Evolutionary conservation across 108 stramenopile species (phyloP).

Genomic region (Nannochloropsis salina): DNA sequence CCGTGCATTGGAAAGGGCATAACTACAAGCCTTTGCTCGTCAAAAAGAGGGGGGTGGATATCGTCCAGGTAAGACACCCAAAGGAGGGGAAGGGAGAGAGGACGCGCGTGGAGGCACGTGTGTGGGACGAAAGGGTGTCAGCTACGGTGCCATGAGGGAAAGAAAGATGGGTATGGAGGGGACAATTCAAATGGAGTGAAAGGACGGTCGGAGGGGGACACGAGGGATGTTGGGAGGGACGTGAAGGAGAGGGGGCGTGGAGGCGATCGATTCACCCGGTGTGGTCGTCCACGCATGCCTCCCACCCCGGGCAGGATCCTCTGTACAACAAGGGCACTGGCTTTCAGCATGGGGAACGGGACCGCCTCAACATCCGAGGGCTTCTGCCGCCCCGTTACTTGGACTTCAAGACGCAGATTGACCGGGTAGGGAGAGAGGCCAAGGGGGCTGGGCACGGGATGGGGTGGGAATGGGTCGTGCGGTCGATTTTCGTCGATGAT

Average conservation of each 20-base stretch:
- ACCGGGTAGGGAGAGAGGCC: conserved; percentile 23
- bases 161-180: too few relatives aligned
- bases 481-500: too few relatives aligned
- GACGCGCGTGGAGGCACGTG: background rate
- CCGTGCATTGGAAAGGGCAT: conserved; percentile 13
- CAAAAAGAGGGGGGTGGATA: conserved; percentile 13
- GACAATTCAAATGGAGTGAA: too few relatives aligned
- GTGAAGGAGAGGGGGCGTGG: too few relatives aligned
- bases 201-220: too few relatives aligned
- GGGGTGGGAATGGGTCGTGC: too few relatives aligned
- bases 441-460: too few relatives aligned
- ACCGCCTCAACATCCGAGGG: conserved; percentile 27
- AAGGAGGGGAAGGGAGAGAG: background rate
- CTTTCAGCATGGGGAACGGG: background rate
- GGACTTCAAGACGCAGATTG: conserved; percentile 50
- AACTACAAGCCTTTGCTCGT: background rate
- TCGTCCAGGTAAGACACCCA: background rate
- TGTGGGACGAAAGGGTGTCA: too few relatives aligned
- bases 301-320: background rate
- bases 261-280: too few relatives aligned
- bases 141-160: too few relatives aligned
- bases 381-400: conserved; percentile 54
- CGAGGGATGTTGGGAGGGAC: too few relatives aligned
- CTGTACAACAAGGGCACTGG: conserved; percentile 3
- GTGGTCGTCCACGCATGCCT: too few relatives aligned